phyloP scores from a whole-genome alignment of 257 asterid species.

The Penstemon newberryi region DNA sequence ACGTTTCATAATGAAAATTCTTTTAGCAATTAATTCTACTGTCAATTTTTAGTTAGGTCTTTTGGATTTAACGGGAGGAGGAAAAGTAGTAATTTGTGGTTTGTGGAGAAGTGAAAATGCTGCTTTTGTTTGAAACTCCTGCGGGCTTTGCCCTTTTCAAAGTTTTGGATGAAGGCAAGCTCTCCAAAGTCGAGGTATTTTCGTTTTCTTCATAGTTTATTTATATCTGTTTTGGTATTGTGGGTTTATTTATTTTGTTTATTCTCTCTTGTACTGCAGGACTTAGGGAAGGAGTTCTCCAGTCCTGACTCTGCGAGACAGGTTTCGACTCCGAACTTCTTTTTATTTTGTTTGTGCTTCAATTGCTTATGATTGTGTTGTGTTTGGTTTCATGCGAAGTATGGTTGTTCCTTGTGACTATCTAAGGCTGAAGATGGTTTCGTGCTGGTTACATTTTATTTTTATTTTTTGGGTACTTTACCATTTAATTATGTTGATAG shows the following conservation, averaged over 20 bases:
- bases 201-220: neutral
- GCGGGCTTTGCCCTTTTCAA: slow-evolving; percentile 48
- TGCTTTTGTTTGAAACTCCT: slow-evolving; percentile 48
- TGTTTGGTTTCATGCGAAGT: neutral
- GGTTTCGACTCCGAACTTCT: slow-evolving; percentile 34
- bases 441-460: no score
- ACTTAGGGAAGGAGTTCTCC: slow-evolving; percentile 68
- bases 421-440: no score
- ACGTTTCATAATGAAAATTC: no score
- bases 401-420: neutral
- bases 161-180: slow-evolving; percentile 47
- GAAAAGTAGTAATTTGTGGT: no score
- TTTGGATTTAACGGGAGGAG: no score
- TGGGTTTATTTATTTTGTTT: neutral
- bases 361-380: neutral
- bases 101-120: slow-evolving; percentile 19
- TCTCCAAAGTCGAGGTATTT: slow-evolving; percentile 45
- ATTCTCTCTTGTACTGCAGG: slow-evolving; percentile 43
- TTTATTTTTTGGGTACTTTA: neutral
- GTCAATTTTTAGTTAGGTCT: no score
- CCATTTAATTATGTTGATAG: neutral
- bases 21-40: no score
- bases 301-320: slow-evolving; percentile 74
- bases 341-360: neutral
- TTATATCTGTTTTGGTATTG: neutral